Base-by-base conservation (phyloP, 2,329 filamentous ascomycete genomes). In the Cladosporium sp. region DNA sequence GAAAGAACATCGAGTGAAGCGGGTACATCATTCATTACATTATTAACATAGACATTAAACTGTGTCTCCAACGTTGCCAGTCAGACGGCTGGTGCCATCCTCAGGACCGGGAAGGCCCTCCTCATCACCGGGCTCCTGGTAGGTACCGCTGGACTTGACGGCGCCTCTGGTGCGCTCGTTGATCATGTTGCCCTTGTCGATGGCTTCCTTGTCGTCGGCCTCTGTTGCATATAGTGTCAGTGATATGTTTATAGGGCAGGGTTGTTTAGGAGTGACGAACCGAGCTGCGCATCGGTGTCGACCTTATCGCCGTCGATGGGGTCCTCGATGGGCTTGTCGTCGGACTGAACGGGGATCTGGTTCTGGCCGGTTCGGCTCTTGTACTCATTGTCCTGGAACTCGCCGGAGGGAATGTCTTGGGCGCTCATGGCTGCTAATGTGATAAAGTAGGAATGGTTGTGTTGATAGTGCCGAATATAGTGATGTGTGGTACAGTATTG, bases 71-170 rank as follows among this genome's bases (percentile, higher is more conserved):
- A 6, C 37, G 17, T 32, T 40, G 22, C 37, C 37, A 34, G 52
- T 32, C 30, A 40, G 29, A 52, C 44, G 41, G 47, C 52, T 56
- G 8, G 58, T 62, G 2, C 61, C 60, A 55, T 61, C 59, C 8
- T 60, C 54, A 19, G 56, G 36, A 20, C 54, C 54, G 3, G 62
- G 62, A 30, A 66, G 43, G 40, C 63, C 70, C 63, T 78, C 76
- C 50, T 78, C 74, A 56, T 79, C 76, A 24, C 73, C 72, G n/a
- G 75, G 76, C 68, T 79, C 76, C 1, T 61, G 55, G 57, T 79
- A 79, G 0, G 67, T 66, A 15, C 75, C 74, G 30, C 64, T 54
- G 36, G 64, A 30, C 66, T 75, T 75, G 0, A 71, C 61, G 0
- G 73, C 75, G 50, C 75, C 74, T 15, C 76, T 68, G 7, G 75